Conservation (phyloP, 306 rosid genomes). For the Acacia melanoxylon region DNA sequence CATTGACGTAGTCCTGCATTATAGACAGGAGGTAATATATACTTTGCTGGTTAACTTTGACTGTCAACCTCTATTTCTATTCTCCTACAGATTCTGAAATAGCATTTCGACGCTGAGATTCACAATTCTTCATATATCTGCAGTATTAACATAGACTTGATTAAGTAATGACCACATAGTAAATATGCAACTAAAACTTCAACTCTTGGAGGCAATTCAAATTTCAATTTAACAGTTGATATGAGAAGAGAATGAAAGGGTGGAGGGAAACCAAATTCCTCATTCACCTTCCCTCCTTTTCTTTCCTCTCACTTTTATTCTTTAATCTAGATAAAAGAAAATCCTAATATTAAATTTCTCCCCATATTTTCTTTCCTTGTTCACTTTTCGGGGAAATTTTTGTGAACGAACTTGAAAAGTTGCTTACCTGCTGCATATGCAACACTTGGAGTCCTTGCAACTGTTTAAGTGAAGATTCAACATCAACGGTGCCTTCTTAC, state of each 20-base stretch:
- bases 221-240: too few relatives aligned
- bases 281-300: too few relatives aligned
- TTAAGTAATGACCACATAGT: background rate
- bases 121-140: constrained; percentile 41
- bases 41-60: background rate
- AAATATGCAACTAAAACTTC: background rate
- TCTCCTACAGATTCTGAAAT: background rate
- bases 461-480: constrained; percentile 29
- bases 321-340: too few relatives aligned
- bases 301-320: too few relatives aligned
- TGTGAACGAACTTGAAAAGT: background rate
- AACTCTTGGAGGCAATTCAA: background rate
- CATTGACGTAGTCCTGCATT: too few relatives aligned
- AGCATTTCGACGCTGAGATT: constrained; percentile 23
- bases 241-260: too few relatives aligned
- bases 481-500: constrained; percentile 38
- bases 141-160: constrained; percentile 19
- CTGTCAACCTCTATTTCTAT: background rate
- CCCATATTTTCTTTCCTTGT: too few relatives aligned
- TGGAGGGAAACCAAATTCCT: too few relatives aligned
- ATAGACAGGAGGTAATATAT: background rate
- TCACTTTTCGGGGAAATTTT: too few relatives aligned
- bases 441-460: constrained; percentile 44
- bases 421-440: constrained; percentile 45
- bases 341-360: too few relatives aligned